Percentiles rank a stretch among this genome's conserved stretches.
These are phyloP conservation scores for Tremella fuciformis DNA, from an alignment of 768 basidiomycete species.

Conservation along the genomic window DNA sequence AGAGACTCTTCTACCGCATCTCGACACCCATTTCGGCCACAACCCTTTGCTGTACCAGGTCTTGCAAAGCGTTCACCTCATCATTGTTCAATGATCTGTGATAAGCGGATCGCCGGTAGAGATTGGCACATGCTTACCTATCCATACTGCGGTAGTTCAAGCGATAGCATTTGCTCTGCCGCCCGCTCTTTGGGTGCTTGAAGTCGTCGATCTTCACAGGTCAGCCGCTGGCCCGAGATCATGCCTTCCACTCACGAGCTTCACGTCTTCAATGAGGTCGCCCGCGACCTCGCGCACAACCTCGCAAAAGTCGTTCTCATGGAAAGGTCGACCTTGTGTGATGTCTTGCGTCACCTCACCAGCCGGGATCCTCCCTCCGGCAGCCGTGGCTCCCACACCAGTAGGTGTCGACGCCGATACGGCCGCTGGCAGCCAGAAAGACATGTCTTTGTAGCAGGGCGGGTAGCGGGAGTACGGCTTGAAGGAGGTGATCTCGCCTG, in stretches of 20 bases:
- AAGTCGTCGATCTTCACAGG: constrained; percentile 80
- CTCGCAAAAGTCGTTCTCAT: constrained; percentile 97
- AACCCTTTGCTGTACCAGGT: constrained; percentile 47
- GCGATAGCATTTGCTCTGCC: constrained; percentile 78
- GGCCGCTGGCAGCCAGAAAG: constrained; percentile 68
- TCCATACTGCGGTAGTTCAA: constrained; percentile 97
- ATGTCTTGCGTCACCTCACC: constrained; percentile 44
- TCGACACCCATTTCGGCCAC: constrained; percentile 53
- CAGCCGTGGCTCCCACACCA: constrained; percentile 82
- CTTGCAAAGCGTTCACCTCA: constrained; percentile 79
- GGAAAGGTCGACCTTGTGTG: constrained; percentile 55
- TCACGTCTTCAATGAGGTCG: constrained; percentile 86
- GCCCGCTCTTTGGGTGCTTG: constrained; percentile 77
- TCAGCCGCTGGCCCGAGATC: not conserved
- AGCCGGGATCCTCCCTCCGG: constrained; percentile 59
- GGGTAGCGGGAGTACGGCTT: constrained; percentile 91
- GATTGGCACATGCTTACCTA: constrained; percentile 57
- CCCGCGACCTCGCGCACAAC: constrained; percentile 88
- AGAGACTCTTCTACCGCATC: constrained; percentile 45
- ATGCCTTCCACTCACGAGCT: constrained; percentile 60
- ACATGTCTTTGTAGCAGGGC: constrained; percentile 86
- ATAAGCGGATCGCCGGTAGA: not conserved
- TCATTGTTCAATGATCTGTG: constrained; percentile 75
- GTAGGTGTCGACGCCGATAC: constrained; percentile 85
- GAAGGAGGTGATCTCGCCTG: constrained; percentile 73